Base-by-base conservation (phyloP, 106 monocot genomes). In the Iris macrosiphon region DNA sequence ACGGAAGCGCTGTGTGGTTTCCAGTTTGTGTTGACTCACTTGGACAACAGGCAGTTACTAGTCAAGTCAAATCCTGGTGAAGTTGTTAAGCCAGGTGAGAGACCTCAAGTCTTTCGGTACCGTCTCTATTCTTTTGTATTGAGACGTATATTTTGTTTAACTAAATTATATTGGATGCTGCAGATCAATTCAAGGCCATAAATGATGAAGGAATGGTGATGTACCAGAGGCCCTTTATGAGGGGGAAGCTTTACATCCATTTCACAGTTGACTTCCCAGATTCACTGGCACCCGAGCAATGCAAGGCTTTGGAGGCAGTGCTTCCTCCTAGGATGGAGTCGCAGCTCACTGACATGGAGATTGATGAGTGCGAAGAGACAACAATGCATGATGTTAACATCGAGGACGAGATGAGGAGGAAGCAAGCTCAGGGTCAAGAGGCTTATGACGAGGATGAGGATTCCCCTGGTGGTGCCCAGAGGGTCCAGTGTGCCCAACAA, bases 401-500 rank as follows among this genome's bases (percentile, higher is more conserved):
- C 2, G 83, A 83, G 53, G 92, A 92, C 29, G 92, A 87, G 62
- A 75, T 83, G 87, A 56, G 82, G 55, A 71, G 92, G 63, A 92
- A 82, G 70, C 78, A 78, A 49, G 53, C 70, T 0, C 77, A 75
- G 11, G 77, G 74, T 9, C 82, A 79, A 41, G 92, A 92, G 74
- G 92, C 92, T 0, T 87, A 92, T n/a, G 92, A 92, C 10, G 92
- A 92, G 64, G 92, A 92, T 31, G 92, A 92, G 1, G 85, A 86
- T 6, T 35, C 26, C 17, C 77, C 39, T n/a, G 83, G 74, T 3
- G 82, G 82, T 14, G 82, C 72, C 26, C 87, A 83, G 59, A 67
- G 92, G 50, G 92, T 92, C 2, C 92, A 86, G 33, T 92, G 92
- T 43, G 92, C 86, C 8, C 92, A 92, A 64, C 92, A 92, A 31